Percentiles rank a stretch among this genome's conserved stretches.
phyloP scores from a whole-genome alignment of 345 rosid genomes.

The Eutrema japonicum region DNA sequence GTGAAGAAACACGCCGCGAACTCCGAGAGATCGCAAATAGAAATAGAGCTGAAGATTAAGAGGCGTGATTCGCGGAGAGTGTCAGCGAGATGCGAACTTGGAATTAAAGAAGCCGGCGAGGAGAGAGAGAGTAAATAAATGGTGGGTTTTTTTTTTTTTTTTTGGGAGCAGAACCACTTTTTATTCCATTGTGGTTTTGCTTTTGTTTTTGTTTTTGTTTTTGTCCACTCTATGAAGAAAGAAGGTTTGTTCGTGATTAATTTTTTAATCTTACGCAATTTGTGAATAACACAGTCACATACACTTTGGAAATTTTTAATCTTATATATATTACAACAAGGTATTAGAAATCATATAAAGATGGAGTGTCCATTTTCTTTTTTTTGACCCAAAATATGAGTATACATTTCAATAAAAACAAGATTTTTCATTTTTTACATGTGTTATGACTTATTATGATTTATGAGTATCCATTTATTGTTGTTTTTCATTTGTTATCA shows the following conservation, averaged over 20 bases:
- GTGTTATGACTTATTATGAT: neutral
- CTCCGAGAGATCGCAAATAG: conserved; percentile 6
- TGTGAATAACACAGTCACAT: conserved; percentile 46
- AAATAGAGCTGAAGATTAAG: neutral
- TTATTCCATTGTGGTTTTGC: conserved; percentile 41
- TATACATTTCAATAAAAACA: neutral
- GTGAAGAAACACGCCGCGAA: neutral
- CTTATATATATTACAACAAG: conserved; percentile 19
- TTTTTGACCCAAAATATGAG: too few species aligned
- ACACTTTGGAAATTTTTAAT: conserved; percentile 18
- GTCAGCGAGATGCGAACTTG: conserved; percentile 35
- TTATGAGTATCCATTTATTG: neutral
- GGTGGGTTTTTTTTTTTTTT: neutral
- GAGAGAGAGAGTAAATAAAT: conserved; percentile 29
- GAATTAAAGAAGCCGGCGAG: conserved; percentile 39
- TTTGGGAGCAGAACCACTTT: conserved; percentile 25
- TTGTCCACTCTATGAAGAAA: conserved; percentile 41
- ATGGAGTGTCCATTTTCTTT: too few species aligned
- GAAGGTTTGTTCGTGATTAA: conserved; percentile 19
- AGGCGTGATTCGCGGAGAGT: conserved; percentile 20
- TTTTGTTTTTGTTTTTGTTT: too few species aligned
- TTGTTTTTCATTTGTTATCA: too few species aligned
- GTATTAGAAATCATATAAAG: neutral
- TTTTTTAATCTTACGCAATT: conserved; percentile 26
- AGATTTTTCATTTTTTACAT: neutral